phyloP scores from a whole-genome alignment of 345 rosid genomes.

The Hibiscus tridactylites region DNA sequence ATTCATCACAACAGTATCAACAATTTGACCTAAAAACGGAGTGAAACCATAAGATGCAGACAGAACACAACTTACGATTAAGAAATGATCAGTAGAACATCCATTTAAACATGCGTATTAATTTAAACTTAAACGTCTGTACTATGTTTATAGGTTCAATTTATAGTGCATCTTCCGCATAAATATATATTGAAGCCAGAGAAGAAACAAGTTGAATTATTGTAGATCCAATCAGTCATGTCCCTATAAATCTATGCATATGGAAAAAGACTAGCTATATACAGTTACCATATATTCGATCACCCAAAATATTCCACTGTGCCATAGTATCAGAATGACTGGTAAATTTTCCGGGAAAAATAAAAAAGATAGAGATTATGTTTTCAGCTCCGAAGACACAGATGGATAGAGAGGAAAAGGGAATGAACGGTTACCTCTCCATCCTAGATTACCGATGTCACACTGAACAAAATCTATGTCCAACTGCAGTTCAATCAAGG shows the following conservation, averaged over 20 bases:
- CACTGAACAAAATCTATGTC: slow-evolving; percentile 58
- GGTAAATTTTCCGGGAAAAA: not conserved
- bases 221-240: slow-evolving; percentile 44
- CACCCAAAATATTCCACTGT: not conserved
- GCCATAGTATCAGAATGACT: not conserved
- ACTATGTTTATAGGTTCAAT: not conserved
- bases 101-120: not conserved
- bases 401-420: not conserved
- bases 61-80: not conserved
- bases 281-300: not conserved
- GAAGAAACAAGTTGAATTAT: not conserved
- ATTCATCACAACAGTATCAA: slow-evolving; percentile 88
- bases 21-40: slow-evolving; percentile 38
- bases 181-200: not conserved
- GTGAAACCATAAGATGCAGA: not conserved
- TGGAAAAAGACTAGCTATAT: not conserved
- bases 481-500: slow-evolving; percentile 41
- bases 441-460: slow-evolving; percentile 51
- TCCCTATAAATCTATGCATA: not conserved
- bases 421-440: slow-evolving; percentile 46
- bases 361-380: not conserved
- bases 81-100: not conserved
- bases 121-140: not conserved
- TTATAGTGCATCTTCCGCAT: not conserved
- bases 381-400: not conserved